phyloP scores from a whole-genome alignment of 306 rosid species.

The Fragaria ananassa region DNA sequence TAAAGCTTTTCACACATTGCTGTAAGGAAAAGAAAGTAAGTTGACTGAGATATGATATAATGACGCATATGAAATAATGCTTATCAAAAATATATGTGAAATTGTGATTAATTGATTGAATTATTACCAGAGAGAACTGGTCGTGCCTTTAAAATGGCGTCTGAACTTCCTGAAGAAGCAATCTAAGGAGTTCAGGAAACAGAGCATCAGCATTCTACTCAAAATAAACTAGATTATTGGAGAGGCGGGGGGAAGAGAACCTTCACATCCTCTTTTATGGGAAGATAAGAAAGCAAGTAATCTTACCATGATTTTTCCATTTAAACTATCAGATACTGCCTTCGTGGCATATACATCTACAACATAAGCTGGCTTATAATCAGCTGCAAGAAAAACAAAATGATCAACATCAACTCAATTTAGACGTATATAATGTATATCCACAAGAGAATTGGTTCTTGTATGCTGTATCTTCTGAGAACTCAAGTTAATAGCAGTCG shows the following conservation, averaged over 20 bases:
- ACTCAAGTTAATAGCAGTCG: not conserved
- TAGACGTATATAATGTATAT: not conserved
- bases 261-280: slow-evolving; percentile 11
- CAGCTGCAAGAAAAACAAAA: slow-evolving; percentile 50
- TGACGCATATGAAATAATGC: slow-evolving; percentile 11
- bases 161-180: slow-evolving; percentile 66
- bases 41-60: slow-evolving; percentile 10
- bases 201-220: slow-evolving; percentile 23
- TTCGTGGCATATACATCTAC: slow-evolving; percentile 59
- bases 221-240: slow-evolving; percentile 12
- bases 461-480: not conserved
- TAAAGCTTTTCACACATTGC: slow-evolving; percentile 85
- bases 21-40: slow-evolving; percentile 45
- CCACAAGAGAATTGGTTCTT: not conserved
- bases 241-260: slow-evolving; percentile 14
- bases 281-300: slow-evolving; percentile 15
- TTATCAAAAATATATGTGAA: slow-evolving; percentile 9
- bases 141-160: slow-evolving; percentile 63
- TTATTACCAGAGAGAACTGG: slow-evolving; percentile 73
- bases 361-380: slow-evolving; percentile 38
- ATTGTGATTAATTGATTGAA: slow-evolving; percentile 9
- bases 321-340: slow-evolving; percentile 59
- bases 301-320: slow-evolving; percentile 67
- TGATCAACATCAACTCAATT: slow-evolving; percentile 15
- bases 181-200: slow-evolving; percentile 41